Base-by-base conservation (phyloP, 805 yeast genomes). In the Monosporozyma siamensis region DNA sequence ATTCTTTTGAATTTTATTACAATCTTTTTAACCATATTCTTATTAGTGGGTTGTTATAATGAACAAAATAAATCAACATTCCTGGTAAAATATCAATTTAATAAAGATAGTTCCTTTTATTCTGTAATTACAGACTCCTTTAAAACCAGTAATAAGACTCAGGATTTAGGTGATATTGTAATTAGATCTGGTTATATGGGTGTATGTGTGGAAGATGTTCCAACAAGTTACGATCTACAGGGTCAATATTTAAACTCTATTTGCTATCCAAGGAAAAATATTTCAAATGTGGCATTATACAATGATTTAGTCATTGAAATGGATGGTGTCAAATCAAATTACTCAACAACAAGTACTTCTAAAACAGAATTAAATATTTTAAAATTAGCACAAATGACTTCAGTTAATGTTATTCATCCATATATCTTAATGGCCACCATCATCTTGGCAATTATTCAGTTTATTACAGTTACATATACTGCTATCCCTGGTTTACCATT, bases 171-270 rank as follows among this genome's bases (percentile, higher is more conserved):
- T 10, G 53, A 60, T 3, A 63, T 79, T 56, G 48, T 60, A 4
- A 69, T 80, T 3, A 65, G 65, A 34, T 69, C 77, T 8, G 81
- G 82, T 7, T 78, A 77, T 49, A 50, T 76, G 50, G 78, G 80
- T 1, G 59, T 78, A 21, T 81, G 88, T 54, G 58, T 78, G 4
- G 66, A 66, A 6, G 45, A 58, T 34, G 31, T 63, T 3, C 67
- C 67, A 23, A 32, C 40, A 6, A 35, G 37, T n/a, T 54, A 54
- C 34, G 47, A 49, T 24, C 23, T 38, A 21, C 47, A 50, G 30
- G 40, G 34, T 11, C 35, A 44, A 22, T 27, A 38, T 21, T 30
- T 46, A 14, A 38, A 53, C 7, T 40, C 56, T 2, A 40, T 55
- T 1, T 63, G 66, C 32, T 61, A 52, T 36, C 50, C 57, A 17